phyloP scores from a whole-genome alignment of 441 rosid species.

The Brassica hybrid region DNA sequence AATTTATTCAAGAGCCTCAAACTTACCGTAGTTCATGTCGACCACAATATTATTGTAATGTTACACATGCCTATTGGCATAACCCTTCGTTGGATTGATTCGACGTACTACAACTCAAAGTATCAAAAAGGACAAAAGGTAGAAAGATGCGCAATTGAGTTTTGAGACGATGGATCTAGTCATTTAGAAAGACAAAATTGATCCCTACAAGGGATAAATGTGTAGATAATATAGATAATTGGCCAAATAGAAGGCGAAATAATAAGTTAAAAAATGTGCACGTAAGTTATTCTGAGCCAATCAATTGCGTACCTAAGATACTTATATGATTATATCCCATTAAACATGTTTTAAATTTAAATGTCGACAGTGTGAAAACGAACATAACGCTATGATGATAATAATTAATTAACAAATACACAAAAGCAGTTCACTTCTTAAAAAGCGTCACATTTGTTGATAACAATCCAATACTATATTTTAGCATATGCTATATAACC shows the following conservation, averaged over 20 bases:
- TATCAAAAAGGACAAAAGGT: slow-evolving; percentile 2
- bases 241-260: slow-evolving; percentile 4
- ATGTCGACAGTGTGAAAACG: slow-evolving; percentile 25
- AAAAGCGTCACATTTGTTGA: background rate
- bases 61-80: slow-evolving; percentile 27
- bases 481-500: background rate
- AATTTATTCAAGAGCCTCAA: slow-evolving; percentile 3
- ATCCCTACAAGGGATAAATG: background rate
- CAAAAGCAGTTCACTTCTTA: slow-evolving; percentile 1
- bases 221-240: background rate
- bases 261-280: slow-evolving; percentile 4
- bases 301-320: slow-evolving; percentile 28
- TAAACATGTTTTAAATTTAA: slow-evolving; percentile 35
- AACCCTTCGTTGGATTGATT: slow-evolving; percentile 7
- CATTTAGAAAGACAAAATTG: slow-evolving; percentile 27
- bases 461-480: background rate
- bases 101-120: background rate
- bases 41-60: slow-evolving; percentile 14
- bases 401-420: background rate
- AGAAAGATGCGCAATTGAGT: background rate
- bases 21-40: background rate
- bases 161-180: slow-evolving; percentile 34
- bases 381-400: background rate
- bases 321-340: slow-evolving; percentile 9
- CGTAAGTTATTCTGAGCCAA: slow-evolving; percentile 33